Evolutionary conservation across 2,329 filamentous ascomycete species (phyloP), one percentile per base, ranked within the genome.

Genomic region (Diaporthe sp.): DNA sequence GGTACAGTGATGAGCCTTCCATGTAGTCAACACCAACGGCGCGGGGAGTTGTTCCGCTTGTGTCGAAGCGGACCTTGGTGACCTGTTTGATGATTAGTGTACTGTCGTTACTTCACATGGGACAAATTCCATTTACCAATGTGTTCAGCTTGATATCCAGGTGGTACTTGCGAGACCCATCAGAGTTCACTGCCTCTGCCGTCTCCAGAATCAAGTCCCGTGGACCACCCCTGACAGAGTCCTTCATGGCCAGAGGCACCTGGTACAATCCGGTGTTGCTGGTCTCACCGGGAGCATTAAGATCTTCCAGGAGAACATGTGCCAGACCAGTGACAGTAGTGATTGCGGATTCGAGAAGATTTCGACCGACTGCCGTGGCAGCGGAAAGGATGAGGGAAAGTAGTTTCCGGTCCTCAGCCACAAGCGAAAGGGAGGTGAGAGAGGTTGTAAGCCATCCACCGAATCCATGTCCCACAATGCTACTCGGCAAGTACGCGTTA

Each of bases 401-500:
- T 20, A 89, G 81, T 80, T 88, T 85, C n/a, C 81, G 81, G 72
- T 90, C 88, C 55, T 85, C 80, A 6, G 85, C 79, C 6, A 89
- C 85, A n/a, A 89, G 83, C 15, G 82, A 83, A 67, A 88, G 80
- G 28, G 86, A 83, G 61, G 82, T 83, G 31, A 68, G 44, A 51
- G 63, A 68, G 15, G 63, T 68, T 1, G 63, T 68, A 7, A 89
- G 83, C 87, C 88, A 90, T 3, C 88, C 89, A 51, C 86, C 79
- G 76, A 85, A 88, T 12, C 89, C 89, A 77, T 90, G 89, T 8
- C 87, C 88, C 17, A 77, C 53, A 17, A 79, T 78, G n/a, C 80
- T 80, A 39, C 80, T 80, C 7, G 82, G 80, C 20, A 82, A 77
- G 58, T 81, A 81, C 42, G 82, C 78, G 44, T 85, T 85, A 75